Base-by-base conservation (phyloP, 2,329 filamentous ascomycete species). In the Trichoderma hamatum region DNA sequence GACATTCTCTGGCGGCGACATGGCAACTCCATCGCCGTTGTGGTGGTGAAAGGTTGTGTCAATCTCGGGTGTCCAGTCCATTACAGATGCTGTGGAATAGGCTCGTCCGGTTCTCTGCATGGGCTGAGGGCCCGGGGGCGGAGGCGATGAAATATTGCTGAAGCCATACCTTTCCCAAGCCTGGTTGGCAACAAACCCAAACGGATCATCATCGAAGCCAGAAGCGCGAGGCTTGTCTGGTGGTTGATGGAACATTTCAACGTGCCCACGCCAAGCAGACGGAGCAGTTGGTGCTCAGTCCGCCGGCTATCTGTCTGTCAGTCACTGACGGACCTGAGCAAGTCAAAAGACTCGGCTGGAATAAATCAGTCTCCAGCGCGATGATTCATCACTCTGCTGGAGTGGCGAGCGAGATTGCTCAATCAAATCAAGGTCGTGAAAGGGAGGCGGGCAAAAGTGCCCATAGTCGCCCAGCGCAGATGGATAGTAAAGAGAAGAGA, bases 231-330 rank as follows among this genome's bases (percentile, higher is more conserved):
- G 72, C 72, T 75, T 77, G 71, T 75, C 76, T 68, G 73, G 72
- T 68, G 75, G 70, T 72, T 78, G 77, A 73, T 80, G 76, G 72
- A 80, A 81, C 79, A 81, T 81, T 76, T 75, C 78, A 77, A 77
- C 75, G 71, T 70, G 70, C 72, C 70, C 73, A 58, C 58, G 74
- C 75, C 76, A 73, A 75, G 72, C 74, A 75, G 75, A 77, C 74
- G 70, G 77, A 76, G 72, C 72, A 71, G 70, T 63, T 49, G 71
- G 71, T 67, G 77, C 73, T 75, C 76, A 73, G 75, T 77, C 77
- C 71, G 75, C 73, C 75, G 77, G 76, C 77, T 76, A 72, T 70
- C 72, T 70, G 74, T 71, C 77, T 75, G 77, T 77, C 78, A 74
- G 75, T 78, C 75, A 77, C 74, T 76, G 74, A 76, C 75, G 71